Evolutionary conservation across 1,139 yeast species (phyloP).

Genomic region (Pneumocystis wakefieldiae): DNA sequence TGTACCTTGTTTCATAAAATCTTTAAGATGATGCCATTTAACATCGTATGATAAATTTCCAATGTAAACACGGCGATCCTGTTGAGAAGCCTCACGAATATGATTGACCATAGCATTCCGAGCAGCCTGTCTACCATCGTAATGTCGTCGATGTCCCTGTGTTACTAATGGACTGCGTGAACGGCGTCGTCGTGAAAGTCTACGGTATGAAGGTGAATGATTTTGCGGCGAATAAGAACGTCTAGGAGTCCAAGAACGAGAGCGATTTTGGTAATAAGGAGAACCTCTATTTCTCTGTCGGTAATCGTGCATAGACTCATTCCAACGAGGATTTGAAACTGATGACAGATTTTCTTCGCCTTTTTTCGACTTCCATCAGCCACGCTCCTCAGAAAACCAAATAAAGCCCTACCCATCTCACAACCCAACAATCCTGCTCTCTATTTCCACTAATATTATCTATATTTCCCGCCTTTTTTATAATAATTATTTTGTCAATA

Average conservation of each 20-base stretch:
- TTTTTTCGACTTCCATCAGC: background rate
- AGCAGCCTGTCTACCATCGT: background rate
- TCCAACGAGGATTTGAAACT: background rate
- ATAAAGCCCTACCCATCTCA: background rate
- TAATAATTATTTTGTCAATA: too few species aligned
- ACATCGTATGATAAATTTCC: constrained; percentile 50
- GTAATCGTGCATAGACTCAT: background rate
- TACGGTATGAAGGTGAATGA: background rate
- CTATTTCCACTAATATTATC: too few species aligned
- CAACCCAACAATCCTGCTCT: too few species aligned
- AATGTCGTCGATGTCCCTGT: background rate
- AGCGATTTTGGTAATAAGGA: background rate
- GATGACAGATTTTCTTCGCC: background rate
- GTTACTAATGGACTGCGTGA: background rate
- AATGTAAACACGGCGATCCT: constrained; percentile 32
- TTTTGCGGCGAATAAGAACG: background rate
- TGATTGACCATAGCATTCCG: background rate
- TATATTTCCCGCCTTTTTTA: too few species aligned
- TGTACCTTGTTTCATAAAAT: constrained; percentile 39
- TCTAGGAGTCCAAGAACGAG: background rate
- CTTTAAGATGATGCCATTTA: constrained; percentile 48
- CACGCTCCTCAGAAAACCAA: background rate
- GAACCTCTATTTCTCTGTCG: background rate
- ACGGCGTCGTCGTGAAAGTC: background rate
- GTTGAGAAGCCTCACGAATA: constrained; percentile 14